These are phyloP conservation scores for Calvatia gigantea DNA, from an alignment of 768 basidiomycete species.

Conservation along the genomic window DNA sequence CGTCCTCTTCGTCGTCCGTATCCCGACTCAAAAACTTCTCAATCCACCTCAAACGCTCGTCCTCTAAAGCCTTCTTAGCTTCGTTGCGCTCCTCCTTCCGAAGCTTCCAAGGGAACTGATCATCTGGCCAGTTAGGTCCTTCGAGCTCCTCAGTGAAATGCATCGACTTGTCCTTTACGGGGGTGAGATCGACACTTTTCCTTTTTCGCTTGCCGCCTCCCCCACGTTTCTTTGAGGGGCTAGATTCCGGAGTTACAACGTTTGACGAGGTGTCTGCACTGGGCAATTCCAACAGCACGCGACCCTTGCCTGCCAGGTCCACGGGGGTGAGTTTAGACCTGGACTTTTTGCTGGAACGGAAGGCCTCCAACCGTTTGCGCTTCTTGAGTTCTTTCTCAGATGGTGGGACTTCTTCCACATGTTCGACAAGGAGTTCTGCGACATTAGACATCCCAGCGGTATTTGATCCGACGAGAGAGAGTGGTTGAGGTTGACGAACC, in stretches of 20 bases:
- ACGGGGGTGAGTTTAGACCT: slow-evolving; percentile 54
- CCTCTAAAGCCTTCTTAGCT: slow-evolving; percentile 48
- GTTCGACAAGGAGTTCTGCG: slow-evolving; percentile 35
- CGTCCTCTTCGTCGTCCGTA: slow-evolving; percentile 55
- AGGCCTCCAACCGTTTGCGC: slow-evolving; percentile 66
- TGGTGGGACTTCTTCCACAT: slow-evolving; percentile 33
- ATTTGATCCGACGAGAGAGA: slow-evolving; percentile 36
- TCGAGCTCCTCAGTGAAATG: slow-evolving; percentile 21
- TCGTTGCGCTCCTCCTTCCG: slow-evolving; percentile 54
- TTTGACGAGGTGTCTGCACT: slow-evolving; percentile 32
- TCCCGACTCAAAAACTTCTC: slow-evolving; percentile 72
- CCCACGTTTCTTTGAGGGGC: slow-evolving; percentile 35
- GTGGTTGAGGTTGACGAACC: slow-evolving; percentile 53
- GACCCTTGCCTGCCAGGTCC: slow-evolving; percentile 64
- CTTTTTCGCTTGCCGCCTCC: slow-evolving; percentile 39
- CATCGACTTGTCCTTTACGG: slow-evolving; percentile 28
- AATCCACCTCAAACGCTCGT: slow-evolving; percentile 61
- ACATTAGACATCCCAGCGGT: slow-evolving; percentile 40
- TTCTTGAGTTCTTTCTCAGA: slow-evolving; percentile 66
- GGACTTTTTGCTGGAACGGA: slow-evolving; percentile 39
- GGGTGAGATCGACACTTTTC: slow-evolving; percentile 36
- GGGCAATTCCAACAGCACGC: slow-evolving; percentile 62
- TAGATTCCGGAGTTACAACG: slow-evolving; percentile 23
- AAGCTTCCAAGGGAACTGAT: slow-evolving; percentile 75
- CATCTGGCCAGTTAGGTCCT: slow-evolving; percentile 75